Conservation (phyloP, 2,329 filamentous ascomycete genomes). For the Albophoma yamanashiensis region DNA sequence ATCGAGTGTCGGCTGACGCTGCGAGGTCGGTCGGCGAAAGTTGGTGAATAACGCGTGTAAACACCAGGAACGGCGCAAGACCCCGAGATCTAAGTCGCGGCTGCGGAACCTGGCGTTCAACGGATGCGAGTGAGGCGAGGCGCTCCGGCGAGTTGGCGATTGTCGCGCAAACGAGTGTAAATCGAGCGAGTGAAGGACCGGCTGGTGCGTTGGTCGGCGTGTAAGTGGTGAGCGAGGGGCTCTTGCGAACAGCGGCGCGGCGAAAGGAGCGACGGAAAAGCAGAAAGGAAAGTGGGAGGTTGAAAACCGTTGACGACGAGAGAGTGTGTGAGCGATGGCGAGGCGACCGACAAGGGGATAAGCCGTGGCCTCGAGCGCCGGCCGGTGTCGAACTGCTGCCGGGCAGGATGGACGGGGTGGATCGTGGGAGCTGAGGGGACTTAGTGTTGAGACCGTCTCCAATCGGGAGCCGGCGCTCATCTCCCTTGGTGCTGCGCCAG, state of each 20-base stretch:
- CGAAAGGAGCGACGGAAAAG: slow-evolving; percentile 1
- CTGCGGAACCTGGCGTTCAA: background rate
- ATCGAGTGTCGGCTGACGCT: background rate
- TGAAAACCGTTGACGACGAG: background rate
- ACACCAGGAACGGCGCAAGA: slow-evolving; percentile 1
- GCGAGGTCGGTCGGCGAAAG: background rate
- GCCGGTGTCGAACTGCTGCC: background rate
- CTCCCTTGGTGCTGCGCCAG: slow-evolving; percentile 6
- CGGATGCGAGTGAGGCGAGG: background rate
- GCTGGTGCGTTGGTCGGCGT: background rate
- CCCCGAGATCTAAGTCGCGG: background rate
- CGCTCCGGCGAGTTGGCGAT: background rate
- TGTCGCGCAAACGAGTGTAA: background rate
- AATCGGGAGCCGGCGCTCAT: slow-evolving; percentile 12
- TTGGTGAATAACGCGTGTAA: background rate
- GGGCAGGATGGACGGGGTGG: slow-evolving; percentile 6
- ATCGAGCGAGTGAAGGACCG: background rate
- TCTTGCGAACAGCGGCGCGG: background rate
- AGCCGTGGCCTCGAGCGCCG: background rate
- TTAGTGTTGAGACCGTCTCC: slow-evolving; percentile 10
- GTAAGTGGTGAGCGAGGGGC: background rate
- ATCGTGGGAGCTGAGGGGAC: background rate
- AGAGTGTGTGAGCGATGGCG: background rate
- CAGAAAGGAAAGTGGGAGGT: background rate
- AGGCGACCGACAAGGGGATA: slow-evolving; percentile 2